Conservation (phyloP, 139 green algal genomes). For the Asterochloris sp. region DNA sequence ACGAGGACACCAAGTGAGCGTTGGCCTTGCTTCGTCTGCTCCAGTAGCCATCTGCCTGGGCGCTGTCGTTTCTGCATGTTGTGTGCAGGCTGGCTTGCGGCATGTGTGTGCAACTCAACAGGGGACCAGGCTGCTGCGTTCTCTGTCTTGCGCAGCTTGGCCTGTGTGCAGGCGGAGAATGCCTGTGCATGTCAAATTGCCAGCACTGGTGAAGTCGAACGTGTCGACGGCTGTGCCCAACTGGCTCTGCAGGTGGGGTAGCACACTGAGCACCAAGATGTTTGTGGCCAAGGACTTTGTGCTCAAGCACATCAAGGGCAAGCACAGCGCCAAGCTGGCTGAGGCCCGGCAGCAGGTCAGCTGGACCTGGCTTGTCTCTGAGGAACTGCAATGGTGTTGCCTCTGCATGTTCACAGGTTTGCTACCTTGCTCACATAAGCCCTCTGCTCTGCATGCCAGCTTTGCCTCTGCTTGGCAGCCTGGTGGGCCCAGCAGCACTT, state of each 20-base stretch:
- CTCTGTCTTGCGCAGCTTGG: too few relatives aligned
- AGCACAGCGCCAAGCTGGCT: constrained; percentile 72
- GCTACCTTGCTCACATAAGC: too few relatives aligned
- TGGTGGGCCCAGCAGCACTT: too few relatives aligned
- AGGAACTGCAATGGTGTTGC: too few relatives aligned
- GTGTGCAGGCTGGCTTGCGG: neutral
- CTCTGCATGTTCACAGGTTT: too few relatives aligned
- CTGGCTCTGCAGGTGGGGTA: constrained; percentile 66
- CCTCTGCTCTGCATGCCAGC: too few relatives aligned
- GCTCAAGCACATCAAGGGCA: constrained; percentile 85
- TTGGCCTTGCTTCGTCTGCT: neutral
- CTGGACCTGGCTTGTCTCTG: constrained; percentile 14
- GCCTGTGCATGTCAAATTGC: too few relatives aligned
- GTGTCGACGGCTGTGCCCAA: too few relatives aligned
- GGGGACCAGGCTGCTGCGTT: too few relatives aligned
- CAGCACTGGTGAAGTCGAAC: too few relatives aligned
- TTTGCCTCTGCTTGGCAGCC: too few relatives aligned
- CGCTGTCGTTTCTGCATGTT: neutral
- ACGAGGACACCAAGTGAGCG: constrained; percentile 70
- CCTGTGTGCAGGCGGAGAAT: too few relatives aligned
- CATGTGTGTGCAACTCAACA: neutral
- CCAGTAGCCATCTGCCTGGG: neutral
- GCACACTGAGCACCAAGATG: constrained; percentile 76
- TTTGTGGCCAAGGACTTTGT: constrained; percentile 87
- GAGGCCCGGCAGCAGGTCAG: constrained; percentile 40